Conservation (phyloP, 2,329 filamentous ascomycete species). For the Ophiobolus disseminans region DNA sequence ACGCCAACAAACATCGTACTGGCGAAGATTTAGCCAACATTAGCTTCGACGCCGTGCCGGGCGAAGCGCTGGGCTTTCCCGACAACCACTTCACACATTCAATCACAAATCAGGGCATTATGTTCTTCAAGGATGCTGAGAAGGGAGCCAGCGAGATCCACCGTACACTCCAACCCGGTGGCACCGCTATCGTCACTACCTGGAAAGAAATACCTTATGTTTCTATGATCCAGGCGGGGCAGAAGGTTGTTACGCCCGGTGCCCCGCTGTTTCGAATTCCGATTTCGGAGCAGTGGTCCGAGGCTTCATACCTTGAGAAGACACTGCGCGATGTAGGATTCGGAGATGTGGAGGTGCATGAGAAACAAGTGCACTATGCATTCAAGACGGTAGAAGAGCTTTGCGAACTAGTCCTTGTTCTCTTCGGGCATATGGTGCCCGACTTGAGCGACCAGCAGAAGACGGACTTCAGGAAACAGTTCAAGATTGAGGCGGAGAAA, state of each 20-base stretch:
- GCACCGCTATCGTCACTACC: slow-evolving; percentile 41
- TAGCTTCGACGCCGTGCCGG: slow-evolving; percentile 1
- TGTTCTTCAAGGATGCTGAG: slow-evolving; percentile 41
- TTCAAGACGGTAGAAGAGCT: slow-evolving; percentile 8
- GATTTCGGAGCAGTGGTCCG: slow-evolving; percentile 19
- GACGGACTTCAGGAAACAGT: slow-evolving; percentile 6
- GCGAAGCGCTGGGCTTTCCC: slow-evolving; percentile 20
- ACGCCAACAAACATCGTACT: background rate
- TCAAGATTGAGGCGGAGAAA: slow-evolving; percentile 2
- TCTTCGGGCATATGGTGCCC: slow-evolving; percentile 8
- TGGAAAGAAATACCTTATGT: slow-evolving; percentile 19
- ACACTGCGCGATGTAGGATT: slow-evolving; percentile 13
- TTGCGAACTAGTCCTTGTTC: slow-evolving; percentile 5
- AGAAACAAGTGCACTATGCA: slow-evolving; percentile 14
- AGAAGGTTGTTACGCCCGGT: slow-evolving; percentile 8
- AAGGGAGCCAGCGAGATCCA: slow-evolving; percentile 37
- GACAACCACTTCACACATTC: slow-evolving; percentile 46
- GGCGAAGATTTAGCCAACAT: background rate
- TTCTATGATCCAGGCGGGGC: slow-evolving; percentile 8
- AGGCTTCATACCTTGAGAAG: slow-evolving; percentile 8
- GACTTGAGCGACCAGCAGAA: slow-evolving; percentile 13
- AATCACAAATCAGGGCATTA: slow-evolving; percentile 50
- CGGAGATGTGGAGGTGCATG: slow-evolving; percentile 6
- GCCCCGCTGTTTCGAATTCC: slow-evolving; percentile 15
- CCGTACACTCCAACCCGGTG: slow-evolving; percentile 47